Evolutionary conservation across 257 asterid genomes (phyloP).

Genomic region (Buddleja alternifolia): DNA sequence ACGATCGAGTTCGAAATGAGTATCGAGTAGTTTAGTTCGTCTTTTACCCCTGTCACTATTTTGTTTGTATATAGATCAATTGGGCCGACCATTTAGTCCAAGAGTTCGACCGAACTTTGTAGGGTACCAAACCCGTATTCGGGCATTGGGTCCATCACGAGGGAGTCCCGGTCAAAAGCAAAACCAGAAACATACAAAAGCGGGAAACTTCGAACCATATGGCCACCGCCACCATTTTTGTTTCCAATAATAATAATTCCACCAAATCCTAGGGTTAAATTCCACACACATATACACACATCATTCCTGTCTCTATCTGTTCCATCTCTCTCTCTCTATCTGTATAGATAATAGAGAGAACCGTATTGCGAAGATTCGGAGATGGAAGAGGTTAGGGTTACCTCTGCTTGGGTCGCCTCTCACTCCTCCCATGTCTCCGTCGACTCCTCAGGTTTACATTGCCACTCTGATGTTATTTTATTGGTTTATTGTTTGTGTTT

Average conservation of each 20-base stretch:
- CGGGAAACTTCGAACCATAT: slow-evolving; percentile 43
- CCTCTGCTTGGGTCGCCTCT: slow-evolving; percentile 91
- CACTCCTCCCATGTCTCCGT: slow-evolving; percentile 81
- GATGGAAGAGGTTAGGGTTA: slow-evolving; percentile 85
- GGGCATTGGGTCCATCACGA: slow-evolving; percentile 21
- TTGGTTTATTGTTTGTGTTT: background rate
- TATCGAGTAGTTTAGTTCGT: too few species aligned
- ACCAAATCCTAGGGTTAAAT: slow-evolving; percentile 39
- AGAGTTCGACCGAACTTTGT: too few species aligned
- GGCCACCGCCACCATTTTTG: background rate
- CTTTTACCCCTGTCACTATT: too few species aligned
- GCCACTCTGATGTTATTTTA: background rate
- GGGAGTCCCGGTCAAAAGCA: slow-evolving; percentile 26
- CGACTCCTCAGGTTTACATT: slow-evolving; percentile 63
- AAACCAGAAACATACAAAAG: slow-evolving; percentile 18
- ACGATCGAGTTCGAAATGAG: too few species aligned
- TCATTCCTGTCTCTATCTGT: background rate
- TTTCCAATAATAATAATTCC: background rate
- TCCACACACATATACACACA: background rate
- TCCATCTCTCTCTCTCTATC: background rate
- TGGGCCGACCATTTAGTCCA: too few species aligned
- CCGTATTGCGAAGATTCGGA: background rate
- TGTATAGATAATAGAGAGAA: background rate
- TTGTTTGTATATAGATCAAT: too few species aligned
- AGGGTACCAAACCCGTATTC: background rate